Evolutionary conservation across 2,329 filamentous ascomycete species (phyloP).

Genomic region (Coleophoma eucalyptorum): DNA sequence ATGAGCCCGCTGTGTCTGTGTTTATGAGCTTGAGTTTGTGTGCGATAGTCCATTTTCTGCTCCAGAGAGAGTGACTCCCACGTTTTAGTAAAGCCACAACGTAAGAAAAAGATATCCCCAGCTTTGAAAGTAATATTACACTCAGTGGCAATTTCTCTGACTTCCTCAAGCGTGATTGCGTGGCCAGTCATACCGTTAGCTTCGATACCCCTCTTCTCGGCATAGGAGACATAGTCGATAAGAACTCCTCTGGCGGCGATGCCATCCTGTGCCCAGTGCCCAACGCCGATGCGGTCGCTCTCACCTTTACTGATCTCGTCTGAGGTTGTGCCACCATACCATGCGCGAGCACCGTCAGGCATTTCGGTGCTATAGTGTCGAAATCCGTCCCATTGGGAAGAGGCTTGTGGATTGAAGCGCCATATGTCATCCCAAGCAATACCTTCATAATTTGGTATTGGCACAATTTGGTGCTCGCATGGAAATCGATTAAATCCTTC

Average conservation of each 20-base stretch:
- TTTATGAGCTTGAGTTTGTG: conserved; percentile 6
- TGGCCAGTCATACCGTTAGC: conserved; percentile 31
- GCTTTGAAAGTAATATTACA: conserved; percentile 38
- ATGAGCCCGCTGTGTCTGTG: no score
- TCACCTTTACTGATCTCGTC: conserved; percentile 39
- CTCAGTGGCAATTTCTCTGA: conserved; percentile 35
- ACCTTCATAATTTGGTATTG: no score
- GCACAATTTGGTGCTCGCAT: no score
- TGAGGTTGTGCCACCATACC: conserved; percentile 43
- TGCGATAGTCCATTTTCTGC: conserved; percentile 24
- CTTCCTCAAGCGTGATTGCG: conserved; percentile 29
- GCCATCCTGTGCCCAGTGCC: conserved; percentile 43
- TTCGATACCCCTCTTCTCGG: conserved; percentile 27
- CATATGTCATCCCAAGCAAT: no score
- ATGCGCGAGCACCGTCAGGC: no score
- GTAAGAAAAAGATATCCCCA: conserved; percentile 50
- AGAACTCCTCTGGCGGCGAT: conserved; percentile 45
- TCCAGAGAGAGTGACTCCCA: conserved; percentile 33
- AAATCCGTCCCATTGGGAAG: no score
- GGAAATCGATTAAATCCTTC: no score
- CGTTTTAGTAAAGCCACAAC: conserved; percentile 35
- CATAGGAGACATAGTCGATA: conserved; percentile 45
- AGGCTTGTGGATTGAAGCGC: no score
- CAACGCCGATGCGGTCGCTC: conserved; percentile 41
- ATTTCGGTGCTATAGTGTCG: no score